Evolutionary conservation across 805 yeast species (phyloP), one percentile per base, ranked within the genome.

Genomic region (Lipomyces sp.): DNA sequence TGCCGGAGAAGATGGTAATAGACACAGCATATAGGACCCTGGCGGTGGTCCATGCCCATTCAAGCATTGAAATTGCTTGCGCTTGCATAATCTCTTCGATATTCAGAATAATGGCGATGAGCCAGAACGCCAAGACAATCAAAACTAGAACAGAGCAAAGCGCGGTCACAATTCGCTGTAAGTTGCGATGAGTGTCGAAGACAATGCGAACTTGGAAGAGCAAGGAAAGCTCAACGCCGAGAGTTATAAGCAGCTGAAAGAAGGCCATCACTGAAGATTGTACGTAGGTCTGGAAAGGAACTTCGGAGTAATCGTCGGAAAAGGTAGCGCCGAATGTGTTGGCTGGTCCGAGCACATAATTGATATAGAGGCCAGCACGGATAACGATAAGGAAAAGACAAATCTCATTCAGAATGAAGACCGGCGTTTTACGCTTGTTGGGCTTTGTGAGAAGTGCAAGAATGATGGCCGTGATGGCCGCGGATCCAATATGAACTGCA

Each of bases 201-300:
- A 95, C 86, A 39, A 89, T 84, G 68, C 81, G 83, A 7, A 90
- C 84, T 78, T 94, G 98, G 74, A 86, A 86, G 1, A 87, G 81
- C 73, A 94, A 77, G 0, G 95, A 87, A 0, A 79, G 69, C 75
- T 91, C 90, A 62, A 93, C 84, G 8, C 85, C 79, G 0, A 82
- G 78, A 24, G 90, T 82, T 55, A 92, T 77, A 11, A 92, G 67
- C 3, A 87, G 81, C 69, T 87, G 87, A 64, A 90, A 77, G 2
- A 86, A 81, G 72, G 86, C 85, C 0, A 91, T 79, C 2, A 90
- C 90, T 8, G 87, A 84, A n/a, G 87, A 82, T 4, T 85, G 75
- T 58, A 80, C 82, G 55, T 81, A 78, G 34, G 84, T 83, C 11
- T 71, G 62, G 6, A 71, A 69, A 24, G 80, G 75, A 6, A 83